phyloP scores from a whole-genome alignment of 805 yeast species.

The Tetrapisispora nanseiensis region DNA sequence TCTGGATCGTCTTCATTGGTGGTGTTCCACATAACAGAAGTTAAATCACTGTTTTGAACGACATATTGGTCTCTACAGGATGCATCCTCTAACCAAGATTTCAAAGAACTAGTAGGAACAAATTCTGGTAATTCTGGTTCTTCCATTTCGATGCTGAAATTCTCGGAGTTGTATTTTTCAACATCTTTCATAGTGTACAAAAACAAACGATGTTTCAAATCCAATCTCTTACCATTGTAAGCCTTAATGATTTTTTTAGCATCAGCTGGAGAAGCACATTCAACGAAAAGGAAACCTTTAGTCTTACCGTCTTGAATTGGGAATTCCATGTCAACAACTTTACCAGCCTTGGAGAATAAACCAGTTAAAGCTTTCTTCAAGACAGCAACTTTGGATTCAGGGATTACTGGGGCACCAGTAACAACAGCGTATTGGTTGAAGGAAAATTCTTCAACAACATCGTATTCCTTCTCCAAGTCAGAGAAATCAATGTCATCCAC shows the following conservation, averaged over 20 bases:
- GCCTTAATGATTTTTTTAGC: constrained; percentile 74
- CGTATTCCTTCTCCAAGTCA: constrained; percentile 72
- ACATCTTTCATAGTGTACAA: constrained; percentile 78
- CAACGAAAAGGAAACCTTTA: constrained; percentile 79
- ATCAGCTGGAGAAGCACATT: constrained; percentile 54
- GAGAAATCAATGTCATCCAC: constrained; percentile 69
- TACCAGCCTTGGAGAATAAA: constrained; percentile 69
- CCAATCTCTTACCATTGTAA: constrained; percentile 83
- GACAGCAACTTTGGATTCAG: constrained; percentile 76
- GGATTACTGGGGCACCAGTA: constrained; percentile 94
- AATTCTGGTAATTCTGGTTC: constrained; percentile 70
- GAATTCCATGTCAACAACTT: constrained; percentile 66
- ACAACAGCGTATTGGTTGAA: constrained; percentile 74
- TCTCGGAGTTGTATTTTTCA: constrained; percentile 65
- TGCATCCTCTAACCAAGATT: constrained; percentile 84
- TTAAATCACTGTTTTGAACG: constrained; percentile 67
- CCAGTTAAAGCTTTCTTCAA: constrained; percentile 78
- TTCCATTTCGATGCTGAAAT: constrained; percentile 47
- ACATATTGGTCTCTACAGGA: constrained; percentile 85
- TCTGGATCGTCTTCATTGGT: constrained; percentile 57
- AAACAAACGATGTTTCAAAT: constrained; percentile 80
- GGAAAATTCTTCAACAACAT: constrained; percentile 49
- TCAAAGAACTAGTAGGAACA: constrained; percentile 69
- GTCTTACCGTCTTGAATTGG: constrained; percentile 69
- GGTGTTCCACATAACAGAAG: constrained; percentile 82